These are phyloP conservation scores for Kazachstania sp. DNA, from an alignment of 1,139 yeast species.

Conservation along the genomic window DNA sequence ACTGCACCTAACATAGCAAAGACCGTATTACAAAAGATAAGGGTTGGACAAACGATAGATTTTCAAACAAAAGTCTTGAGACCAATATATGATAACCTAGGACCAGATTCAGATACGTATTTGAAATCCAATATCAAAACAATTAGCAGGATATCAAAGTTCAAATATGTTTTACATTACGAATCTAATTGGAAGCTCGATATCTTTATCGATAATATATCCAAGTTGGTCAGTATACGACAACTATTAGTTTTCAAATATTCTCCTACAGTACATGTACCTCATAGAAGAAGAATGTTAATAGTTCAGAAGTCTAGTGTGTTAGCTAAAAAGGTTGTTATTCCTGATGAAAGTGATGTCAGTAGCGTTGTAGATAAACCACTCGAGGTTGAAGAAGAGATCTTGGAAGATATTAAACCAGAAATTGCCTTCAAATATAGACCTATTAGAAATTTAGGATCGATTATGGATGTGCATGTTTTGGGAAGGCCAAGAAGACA, in stretches of 20 bases:
- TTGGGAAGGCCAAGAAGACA: conserved; percentile 26
- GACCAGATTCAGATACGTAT: conserved; percentile 5
- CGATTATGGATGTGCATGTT: conserved; percentile 25
- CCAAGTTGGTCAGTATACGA: conserved; percentile 20
- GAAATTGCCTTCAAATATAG: conserved; percentile 17
- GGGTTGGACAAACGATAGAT: conserved; percentile 22
- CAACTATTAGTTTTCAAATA: conserved; percentile 16
- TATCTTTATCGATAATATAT: conserved; percentile 22
- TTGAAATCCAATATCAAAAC: conserved; percentile 14
- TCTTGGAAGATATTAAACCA: conserved; percentile 19
- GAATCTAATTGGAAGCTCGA: conserved; percentile 28
- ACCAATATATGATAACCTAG: conserved; percentile 6
- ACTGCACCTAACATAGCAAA: conserved; percentile 18
- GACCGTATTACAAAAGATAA: conserved; percentile 19
- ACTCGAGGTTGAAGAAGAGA: background rate
- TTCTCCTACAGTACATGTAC: background rate
- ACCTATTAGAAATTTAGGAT: conserved; percentile 20
- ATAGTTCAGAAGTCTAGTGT: conserved; percentile 3
- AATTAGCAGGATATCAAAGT: conserved; percentile 21
- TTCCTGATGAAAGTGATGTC: conserved; percentile 1
- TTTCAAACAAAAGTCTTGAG: conserved; percentile 16
- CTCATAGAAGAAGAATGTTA: background rate
- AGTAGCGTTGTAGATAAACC: background rate
- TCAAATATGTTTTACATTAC: conserved; percentile 22
- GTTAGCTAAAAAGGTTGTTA: background rate